These are phyloP conservation scores for Quercus agrifolia DNA, from an alignment of 306 rosid species.

Conservation along the genomic window DNA sequence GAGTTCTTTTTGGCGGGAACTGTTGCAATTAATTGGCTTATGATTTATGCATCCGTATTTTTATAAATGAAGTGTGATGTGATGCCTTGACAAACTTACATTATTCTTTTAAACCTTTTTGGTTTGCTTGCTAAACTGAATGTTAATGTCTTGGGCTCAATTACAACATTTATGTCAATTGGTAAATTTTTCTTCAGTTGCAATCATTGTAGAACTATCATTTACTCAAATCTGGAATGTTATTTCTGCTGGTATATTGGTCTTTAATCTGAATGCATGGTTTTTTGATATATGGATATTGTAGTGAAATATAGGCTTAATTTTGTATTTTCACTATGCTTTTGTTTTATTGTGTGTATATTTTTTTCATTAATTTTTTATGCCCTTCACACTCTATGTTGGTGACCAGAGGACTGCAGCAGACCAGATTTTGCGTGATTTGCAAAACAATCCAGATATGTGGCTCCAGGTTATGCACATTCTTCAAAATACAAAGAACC, in stretches of 20 bases:
- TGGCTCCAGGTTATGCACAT: conserved; percentile 99
- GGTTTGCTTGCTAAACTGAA: not conserved
- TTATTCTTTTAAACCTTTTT: not conserved
- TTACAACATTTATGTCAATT: not conserved
- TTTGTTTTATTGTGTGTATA: not conserved
- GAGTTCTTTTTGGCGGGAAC: not conserved
- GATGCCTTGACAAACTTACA: not conserved
- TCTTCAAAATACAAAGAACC: conserved; percentile 67
- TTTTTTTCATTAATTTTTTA: not conserved
- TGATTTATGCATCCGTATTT: too few relatives aligned
- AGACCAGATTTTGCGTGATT: conserved; percentile 82
- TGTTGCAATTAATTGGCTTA: not conserved
- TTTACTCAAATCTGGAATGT: not conserved
- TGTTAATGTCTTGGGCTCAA: not conserved
- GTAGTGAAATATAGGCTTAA: not conserved
- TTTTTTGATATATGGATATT: not conserved
- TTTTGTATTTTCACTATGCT: not conserved
- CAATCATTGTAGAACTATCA: not conserved
- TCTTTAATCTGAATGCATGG: not conserved
- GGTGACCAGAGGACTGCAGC: conserved; percentile 82
- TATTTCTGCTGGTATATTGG: not conserved
- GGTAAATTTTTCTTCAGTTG: not conserved
- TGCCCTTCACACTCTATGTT: not conserved
- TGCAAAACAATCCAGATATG: conserved; percentile 92
- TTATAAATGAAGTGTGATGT: not conserved